Evolutionary conservation across 2,329 filamentous ascomycete species (phyloP), one percentile per base, ranked within the genome.

Genomic region (Penicillium sp.): DNA sequence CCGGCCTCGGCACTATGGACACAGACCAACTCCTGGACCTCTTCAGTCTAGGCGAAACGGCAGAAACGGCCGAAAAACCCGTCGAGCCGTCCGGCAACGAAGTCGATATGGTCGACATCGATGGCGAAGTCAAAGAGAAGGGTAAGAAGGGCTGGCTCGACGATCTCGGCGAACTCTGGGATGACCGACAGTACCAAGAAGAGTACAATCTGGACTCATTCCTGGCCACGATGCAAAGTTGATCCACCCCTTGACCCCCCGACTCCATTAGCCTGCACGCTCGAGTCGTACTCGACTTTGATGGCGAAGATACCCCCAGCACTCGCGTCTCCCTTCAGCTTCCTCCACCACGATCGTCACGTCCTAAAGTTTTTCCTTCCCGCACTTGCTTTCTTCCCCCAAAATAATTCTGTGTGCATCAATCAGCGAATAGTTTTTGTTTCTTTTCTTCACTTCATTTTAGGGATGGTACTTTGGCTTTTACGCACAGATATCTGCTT

Each of bases 91-190:
- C 83, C 49, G 82, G 80, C 70, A 74, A 84, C 82, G 73, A 82
- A 61, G 78, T 76, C 44, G 93, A 97, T 69, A 93, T 97, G 86
- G 92, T 97, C 61, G 94, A 98, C 72, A 88, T 94, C 55, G 93
- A 96, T 65, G 95, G 95, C 53, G 92, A 98, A 71, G 89, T 98
- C 57, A 86, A 92, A 68, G 92, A 96, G 77, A 96, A 96, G 71
- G 95, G 95, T 61, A 97, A 97, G 85, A 97, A 97, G 84, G 90
- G 93, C 7, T 97, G 94, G 87, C 81, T 98, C 65, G 95, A 99
- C 75, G 95, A 98, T 73, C 80, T 99, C 61, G 94, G 92, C 61
- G 95, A 99, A 78, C 81, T 99, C 33, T 99, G 95, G 94, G 95
- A 99, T 76, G 94, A 97, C 76, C 89, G 89, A 75, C 93, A 97